These are phyloP conservation scores for Cymbidium sinense DNA, from an alignment of 106 monocot species.

Conservation along the genomic window DNA sequence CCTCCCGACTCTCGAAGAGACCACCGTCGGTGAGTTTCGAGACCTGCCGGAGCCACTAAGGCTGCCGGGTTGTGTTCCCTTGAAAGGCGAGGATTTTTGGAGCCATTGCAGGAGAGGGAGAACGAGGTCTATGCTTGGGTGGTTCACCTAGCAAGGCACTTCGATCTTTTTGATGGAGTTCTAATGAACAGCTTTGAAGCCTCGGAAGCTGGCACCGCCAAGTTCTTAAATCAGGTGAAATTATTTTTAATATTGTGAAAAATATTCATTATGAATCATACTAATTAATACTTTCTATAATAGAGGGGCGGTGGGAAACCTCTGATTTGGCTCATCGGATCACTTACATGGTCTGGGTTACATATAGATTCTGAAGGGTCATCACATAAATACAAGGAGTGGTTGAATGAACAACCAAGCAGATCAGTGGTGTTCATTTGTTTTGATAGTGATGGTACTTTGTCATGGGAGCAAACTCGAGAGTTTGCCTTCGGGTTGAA, in stretches of 20 bases:
- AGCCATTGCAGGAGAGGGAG: too few relatives aligned
- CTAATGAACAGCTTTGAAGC: background rate
- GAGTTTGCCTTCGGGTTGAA: slow-evolving; percentile 34
- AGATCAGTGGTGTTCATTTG: slow-evolving; percentile 25
- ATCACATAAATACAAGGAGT: background rate
- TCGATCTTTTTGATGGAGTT: background rate
- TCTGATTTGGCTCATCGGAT: background rate
- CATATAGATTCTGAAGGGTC: background rate
- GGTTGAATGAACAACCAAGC: slow-evolving; percentile 26
- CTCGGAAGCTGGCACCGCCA: background rate
- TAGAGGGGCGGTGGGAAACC: background rate
- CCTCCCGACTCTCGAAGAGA: too few relatives aligned
- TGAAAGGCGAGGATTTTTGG: too few relatives aligned
- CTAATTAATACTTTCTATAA: too few relatives aligned
- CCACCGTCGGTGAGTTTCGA: background rate
- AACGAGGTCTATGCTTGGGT: background rate
- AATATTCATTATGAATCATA: too few relatives aligned
- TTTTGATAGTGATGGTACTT: slow-evolving; percentile 28
- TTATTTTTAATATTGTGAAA: too few relatives aligned
- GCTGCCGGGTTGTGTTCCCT: too few relatives aligned
- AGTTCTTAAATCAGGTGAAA: background rate
- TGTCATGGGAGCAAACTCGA: slow-evolving; percentile 12
- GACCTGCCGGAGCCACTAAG: too few relatives aligned
- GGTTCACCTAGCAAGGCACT: background rate
- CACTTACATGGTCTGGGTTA: background rate